These are phyloP conservation scores for Xylaria sp. DNA, from an alignment of 2,329 filamentous ascomycete genomes.

Conservation along the genomic window DNA sequence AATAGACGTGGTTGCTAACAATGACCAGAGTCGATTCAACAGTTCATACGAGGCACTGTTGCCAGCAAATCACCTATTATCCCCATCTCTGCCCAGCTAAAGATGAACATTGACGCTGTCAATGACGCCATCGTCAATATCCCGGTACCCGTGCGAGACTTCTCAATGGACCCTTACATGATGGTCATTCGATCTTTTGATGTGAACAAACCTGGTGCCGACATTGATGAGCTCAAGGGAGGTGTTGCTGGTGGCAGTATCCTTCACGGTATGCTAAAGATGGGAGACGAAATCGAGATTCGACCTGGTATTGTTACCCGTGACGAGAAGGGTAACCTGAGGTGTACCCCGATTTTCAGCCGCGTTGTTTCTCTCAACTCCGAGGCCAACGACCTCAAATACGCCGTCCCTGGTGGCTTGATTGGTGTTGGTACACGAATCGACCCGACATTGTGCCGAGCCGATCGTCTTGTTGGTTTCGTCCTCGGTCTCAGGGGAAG, in stretches of 20 bases:
- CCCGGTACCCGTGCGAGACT: slow-evolving; percentile 90
- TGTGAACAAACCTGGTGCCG: slow-evolving; percentile 99
- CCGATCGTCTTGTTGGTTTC: slow-evolving; percentile 98
- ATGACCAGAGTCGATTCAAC: slow-evolving; percentile 82
- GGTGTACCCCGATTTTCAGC: slow-evolving; percentile 97
- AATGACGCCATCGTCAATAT: slow-evolving; percentile 97
- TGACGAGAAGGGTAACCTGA: slow-evolving; percentile 91
- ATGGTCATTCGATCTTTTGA: slow-evolving; percentile 99
- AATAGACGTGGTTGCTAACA: slow-evolving; percentile 22
- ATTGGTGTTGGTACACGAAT: slow-evolving; percentile 98
- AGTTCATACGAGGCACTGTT: slow-evolving; percentile 98
- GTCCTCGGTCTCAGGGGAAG: slow-evolving; percentile 94
- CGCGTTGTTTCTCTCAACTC: slow-evolving; percentile 95
- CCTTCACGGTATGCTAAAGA: slow-evolving; percentile 93
- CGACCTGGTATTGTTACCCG: slow-evolving; percentile 97
- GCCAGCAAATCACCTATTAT: slow-evolving; percentile 95
- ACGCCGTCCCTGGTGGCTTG: slow-evolving; percentile 95
- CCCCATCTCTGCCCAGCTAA: slow-evolving; percentile 95
- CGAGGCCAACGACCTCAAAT: slow-evolving; percentile 98
- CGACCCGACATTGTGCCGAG: slow-evolving; percentile 97
- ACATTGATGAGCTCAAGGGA: slow-evolving; percentile 98
- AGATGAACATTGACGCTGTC: slow-evolving; percentile 99
- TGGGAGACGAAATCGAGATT: slow-evolving; percentile 98
- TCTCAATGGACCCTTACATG: slow-evolving; percentile 93
- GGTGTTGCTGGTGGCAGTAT: slow-evolving; percentile 98